Conservation (phyloP, 768 basidiomycete genomes). For the Heimioporus sp. region DNA sequence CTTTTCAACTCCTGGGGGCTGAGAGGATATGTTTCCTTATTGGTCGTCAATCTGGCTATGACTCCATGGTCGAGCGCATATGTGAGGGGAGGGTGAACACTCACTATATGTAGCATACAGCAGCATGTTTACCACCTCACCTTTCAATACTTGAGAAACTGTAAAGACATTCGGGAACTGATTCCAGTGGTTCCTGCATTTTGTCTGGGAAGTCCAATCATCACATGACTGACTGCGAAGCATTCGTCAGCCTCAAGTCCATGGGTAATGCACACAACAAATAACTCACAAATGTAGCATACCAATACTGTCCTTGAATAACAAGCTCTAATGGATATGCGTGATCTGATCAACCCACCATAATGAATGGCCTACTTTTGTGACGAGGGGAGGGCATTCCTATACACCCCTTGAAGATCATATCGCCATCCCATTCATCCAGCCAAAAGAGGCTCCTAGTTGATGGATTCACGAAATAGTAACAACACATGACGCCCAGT, state of each 20-base stretch:
- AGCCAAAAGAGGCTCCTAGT: slow-evolving; percentile 56
- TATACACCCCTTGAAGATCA: slow-evolving; percentile 29
- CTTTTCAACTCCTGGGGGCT: slow-evolving; percentile 17
- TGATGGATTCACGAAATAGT: slow-evolving; percentile 53
- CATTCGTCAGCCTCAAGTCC: slow-evolving; percentile 3
- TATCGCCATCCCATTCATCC: slow-evolving; percentile 37
- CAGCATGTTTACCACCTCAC: slow-evolving; percentile 25
- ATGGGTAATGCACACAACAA: background rate
- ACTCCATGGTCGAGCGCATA: background rate
- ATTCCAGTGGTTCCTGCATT: slow-evolving; percentile 36
- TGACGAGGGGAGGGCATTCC: slow-evolving; percentile 15
- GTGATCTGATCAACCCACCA: background rate
- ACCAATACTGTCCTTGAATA: slow-evolving; percentile 40
- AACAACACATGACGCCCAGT: slow-evolving; percentile 28
- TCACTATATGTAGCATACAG: slow-evolving; percentile 26
- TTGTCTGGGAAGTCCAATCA: background rate
- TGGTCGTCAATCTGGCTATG: slow-evolving; percentile 27
- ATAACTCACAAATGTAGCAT: slow-evolving; percentile 6
- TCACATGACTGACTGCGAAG: background rate
- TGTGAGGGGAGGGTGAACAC: background rate
- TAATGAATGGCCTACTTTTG: slow-evolving; percentile 14
- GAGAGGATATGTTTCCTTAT: slow-evolving; percentile 23
- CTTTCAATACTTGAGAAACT: slow-evolving; percentile 23
- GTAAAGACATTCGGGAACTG: slow-evolving; percentile 27
- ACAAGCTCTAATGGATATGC: slow-evolving; percentile 25